Percentiles rank a stretch among this genome's conserved stretches.
Conservation (phyloP, 2,329 filamentous ascomycete genomes). For the Lasiodiplodia citricola region DNA sequence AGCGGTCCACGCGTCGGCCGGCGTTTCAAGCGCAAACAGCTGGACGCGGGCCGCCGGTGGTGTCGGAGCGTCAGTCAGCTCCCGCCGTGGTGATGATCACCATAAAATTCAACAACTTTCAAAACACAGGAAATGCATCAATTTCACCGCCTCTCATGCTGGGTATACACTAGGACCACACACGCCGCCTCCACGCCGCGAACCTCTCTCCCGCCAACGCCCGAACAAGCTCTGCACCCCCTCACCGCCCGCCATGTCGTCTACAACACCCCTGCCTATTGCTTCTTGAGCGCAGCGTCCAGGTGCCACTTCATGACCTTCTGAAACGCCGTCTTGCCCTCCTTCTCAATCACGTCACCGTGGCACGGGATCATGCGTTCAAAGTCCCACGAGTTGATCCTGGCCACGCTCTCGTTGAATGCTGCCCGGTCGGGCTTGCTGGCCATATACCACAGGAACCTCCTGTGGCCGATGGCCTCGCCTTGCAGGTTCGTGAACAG, state of each 20-base stretch:
- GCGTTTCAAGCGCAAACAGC: constrained; percentile 26
- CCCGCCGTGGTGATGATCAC: not conserved
- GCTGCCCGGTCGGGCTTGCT: constrained; percentile 66
- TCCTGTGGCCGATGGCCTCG: constrained; percentile 73
- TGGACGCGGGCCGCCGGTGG: constrained; percentile 18
- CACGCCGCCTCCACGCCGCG: not conserved
- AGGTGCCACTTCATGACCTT: constrained; percentile 87
- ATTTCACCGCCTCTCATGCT: not conserved
- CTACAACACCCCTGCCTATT: not conserved
- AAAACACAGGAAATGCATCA: not conserved
- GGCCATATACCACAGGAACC: constrained; percentile 80
- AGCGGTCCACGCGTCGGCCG: constrained; percentile 23
- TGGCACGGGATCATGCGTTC: constrained; percentile 87
- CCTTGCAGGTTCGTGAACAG: constrained; percentile 67
- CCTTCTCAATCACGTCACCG: constrained; percentile 81
- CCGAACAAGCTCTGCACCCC: not conserved
- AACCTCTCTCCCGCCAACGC: not conserved
- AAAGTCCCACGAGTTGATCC: constrained; percentile 83
- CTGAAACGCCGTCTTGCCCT: constrained; percentile 75
- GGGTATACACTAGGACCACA: constrained; percentile 12
- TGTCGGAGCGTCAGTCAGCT: constrained; percentile 14
- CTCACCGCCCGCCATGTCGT: not conserved
- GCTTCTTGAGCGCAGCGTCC: constrained; percentile 41
- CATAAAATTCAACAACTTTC: constrained; percentile 3
- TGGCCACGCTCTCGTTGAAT: constrained; percentile 71